A percentile compares a stretch with the other conserved stretches of the same genome.
phyloP scores from a whole-genome alignment of 108 stramenopile genomes.

The Nitzschia sp. region DNA sequence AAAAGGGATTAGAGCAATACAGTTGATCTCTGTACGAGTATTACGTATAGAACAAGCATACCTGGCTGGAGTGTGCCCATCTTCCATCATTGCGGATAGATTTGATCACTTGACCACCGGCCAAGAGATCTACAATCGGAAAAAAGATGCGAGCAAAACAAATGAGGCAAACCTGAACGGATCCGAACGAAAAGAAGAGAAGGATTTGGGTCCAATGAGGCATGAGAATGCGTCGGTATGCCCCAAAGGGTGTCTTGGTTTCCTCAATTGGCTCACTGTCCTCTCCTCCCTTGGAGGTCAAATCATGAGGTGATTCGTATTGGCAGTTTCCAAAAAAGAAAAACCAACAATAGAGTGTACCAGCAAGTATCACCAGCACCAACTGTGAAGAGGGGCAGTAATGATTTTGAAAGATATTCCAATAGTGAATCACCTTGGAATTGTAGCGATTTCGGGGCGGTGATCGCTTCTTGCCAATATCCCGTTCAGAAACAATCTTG shows the following conservation, averaged over 20 bases:
- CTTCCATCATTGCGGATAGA: conserved; percentile 55
- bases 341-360: conserved; percentile 18
- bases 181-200: conserved; percentile 20
- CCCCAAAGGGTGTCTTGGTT: conserved; percentile 14
- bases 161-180: conserved; percentile 17
- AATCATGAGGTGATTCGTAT: conserved; percentile 1
- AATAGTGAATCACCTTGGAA: neutral
- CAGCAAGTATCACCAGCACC: conserved; percentile 3
- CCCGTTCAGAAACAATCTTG: neutral
- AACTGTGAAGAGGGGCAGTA: conserved; percentile 26
- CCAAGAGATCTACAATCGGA: conserved; percentile 74
- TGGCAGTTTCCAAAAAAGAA: neutral
- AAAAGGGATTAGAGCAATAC: neutral
- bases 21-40: neutral
- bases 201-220: conserved; percentile 29
- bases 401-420: neutral
- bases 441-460: too few species aligned
- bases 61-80: neutral
- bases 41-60: neutral
- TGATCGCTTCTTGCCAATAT: too few species aligned
- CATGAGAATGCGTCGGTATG: conserved; percentile 10
- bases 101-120: conserved; percentile 64
- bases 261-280: neutral
- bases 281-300: neutral
- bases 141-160: conserved; percentile 60